Base-by-base conservation (phyloP, 2,329 filamentous ascomycete genomes). In the Microsporum canis region DNA sequence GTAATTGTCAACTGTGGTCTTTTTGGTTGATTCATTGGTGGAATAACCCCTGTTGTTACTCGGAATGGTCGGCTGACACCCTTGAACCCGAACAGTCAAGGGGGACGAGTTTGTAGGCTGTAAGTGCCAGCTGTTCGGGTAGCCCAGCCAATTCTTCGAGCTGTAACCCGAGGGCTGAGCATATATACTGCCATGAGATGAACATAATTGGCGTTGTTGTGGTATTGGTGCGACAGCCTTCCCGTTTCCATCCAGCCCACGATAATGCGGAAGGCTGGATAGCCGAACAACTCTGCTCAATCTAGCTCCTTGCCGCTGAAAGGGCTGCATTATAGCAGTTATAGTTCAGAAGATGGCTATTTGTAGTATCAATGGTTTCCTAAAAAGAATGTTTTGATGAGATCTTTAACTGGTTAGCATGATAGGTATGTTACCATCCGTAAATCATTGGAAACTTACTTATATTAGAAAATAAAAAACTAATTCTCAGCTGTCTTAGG, bases 1-100 rank as follows among this genome's bases (percentile, higher is more conserved):
- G 41, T 64, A 64, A 27, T 65, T 63, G 51, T 65, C 64, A 3
- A 63, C 60, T 29, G 47, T 62, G 17, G 47, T 29, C 4, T 38
- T 36, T 43, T 53, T 39, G 3, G 29, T 45, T 53, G 59, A 17
- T 23, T 34, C 27, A 6, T 41, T 57, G 10, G 53, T 55, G 31
- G 57, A 62, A 17, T 43, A 33, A 34, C 31, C 53, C 39, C 6
- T 39, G 51, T 10, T 27, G 43, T 5, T n/a, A 33, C 12, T 14
- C 8, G 49, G 14, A 14, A 12, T 10, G 10, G 5, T 17, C 14
- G 51, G 14, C 5, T 3, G 1, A 4, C 8, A 34, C 8, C 14
- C 33, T 29, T 17, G 33, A 14, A 17, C 29, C 8, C 51, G 5
- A 14, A 17, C 3, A 12, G 51, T 17, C 4, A 12, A 23, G 17